Conservation (phyloP, 768 basidiomycete species). For the Nidularia sp. region DNA sequence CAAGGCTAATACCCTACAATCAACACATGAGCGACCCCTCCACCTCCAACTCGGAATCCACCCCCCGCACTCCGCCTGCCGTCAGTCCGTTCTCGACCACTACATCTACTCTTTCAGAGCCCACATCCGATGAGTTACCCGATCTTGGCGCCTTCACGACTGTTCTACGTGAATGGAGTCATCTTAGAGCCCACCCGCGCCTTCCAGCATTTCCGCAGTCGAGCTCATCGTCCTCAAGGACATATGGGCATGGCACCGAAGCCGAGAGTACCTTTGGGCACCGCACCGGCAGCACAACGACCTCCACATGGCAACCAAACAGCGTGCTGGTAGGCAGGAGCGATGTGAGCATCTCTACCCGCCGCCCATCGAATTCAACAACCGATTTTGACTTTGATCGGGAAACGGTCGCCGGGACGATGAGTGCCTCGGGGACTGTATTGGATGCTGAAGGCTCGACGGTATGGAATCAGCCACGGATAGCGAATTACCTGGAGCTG, state of each 20-base stretch:
- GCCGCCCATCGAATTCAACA: neutral
- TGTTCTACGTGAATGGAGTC: slow-evolving; percentile 62
- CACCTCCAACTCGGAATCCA: neutral
- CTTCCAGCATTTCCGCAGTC: slow-evolving; percentile 16
- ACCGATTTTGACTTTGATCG: slow-evolving; percentile 1
- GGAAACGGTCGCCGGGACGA: neutral
- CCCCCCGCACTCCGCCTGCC: neutral
- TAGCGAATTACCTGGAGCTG: slow-evolving; percentile 51
- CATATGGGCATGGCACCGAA: neutral
- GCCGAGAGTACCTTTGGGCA: neutral
- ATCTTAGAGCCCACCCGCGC: slow-evolving; percentile 46
- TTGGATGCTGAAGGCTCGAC: slow-evolving; percentile 32
- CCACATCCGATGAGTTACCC: slow-evolving; percentile 61
- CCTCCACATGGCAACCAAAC: neutral
- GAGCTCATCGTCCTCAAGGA: slow-evolving; percentile 7
- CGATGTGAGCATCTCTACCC: neutral
- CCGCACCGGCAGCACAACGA: neutral
- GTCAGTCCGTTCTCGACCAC: neutral
- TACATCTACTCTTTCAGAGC: slow-evolving; percentile 28
- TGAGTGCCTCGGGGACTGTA: neutral
- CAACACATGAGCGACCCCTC: too few species aligned
- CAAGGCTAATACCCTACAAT: too few species aligned
- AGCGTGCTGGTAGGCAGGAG: neutral
- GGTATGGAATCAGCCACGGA: slow-evolving; percentile 59
- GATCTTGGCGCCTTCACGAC: slow-evolving; percentile 71